These are phyloP conservation scores for Lepiota brunneoincarnata DNA, from an alignment of 768 basidiomycete species.

Conservation along the genomic window DNA sequence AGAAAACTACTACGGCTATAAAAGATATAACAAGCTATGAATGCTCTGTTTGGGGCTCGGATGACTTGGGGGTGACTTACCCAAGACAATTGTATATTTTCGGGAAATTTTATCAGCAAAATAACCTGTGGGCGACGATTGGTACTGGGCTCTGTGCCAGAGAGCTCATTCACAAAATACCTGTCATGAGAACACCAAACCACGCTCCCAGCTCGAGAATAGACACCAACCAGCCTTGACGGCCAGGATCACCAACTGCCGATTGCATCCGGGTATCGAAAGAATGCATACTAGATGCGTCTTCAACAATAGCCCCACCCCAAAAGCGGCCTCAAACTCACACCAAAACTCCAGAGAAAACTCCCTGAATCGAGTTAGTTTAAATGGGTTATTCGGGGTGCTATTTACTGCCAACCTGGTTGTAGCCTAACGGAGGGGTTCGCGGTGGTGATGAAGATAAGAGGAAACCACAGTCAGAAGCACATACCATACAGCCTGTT, in stretches of 20 bases:
- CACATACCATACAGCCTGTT: constrained; percentile 57
- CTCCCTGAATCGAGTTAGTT: constrained; percentile 42
- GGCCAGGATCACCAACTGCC: constrained; percentile 47
- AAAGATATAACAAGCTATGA: background rate
- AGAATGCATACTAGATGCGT: constrained; percentile 39
- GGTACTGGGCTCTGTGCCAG: background rate
- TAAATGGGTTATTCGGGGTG: background rate
- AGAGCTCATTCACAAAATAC: constrained; percentile 21
- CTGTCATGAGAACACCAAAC: constrained; percentile 71
- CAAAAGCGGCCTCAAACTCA: constrained; percentile 24
- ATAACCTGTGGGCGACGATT: constrained; percentile 33
- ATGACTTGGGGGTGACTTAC: constrained; percentile 22
- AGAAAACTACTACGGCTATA: constrained; percentile 56
- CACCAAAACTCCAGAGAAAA: constrained; percentile 74
- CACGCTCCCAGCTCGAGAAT: constrained; percentile 77
- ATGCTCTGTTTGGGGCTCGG: background rate
- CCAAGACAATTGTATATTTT: constrained; percentile 67
- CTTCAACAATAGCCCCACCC: background rate
- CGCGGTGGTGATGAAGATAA: background rate
- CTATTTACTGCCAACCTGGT: constrained; percentile 44
- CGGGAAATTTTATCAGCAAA: constrained; percentile 71
- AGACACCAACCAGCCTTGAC: constrained; percentile 71
- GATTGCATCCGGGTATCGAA: constrained; percentile 55
- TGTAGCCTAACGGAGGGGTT: constrained; percentile 46
- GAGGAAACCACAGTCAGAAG: background rate